A percentile compares a stretch with the other conserved stretches of the same genome.
phyloP scores from a whole-genome alignment of 768 basidiomycete genomes.

The Gloeopeniophorella convolvens region DNA sequence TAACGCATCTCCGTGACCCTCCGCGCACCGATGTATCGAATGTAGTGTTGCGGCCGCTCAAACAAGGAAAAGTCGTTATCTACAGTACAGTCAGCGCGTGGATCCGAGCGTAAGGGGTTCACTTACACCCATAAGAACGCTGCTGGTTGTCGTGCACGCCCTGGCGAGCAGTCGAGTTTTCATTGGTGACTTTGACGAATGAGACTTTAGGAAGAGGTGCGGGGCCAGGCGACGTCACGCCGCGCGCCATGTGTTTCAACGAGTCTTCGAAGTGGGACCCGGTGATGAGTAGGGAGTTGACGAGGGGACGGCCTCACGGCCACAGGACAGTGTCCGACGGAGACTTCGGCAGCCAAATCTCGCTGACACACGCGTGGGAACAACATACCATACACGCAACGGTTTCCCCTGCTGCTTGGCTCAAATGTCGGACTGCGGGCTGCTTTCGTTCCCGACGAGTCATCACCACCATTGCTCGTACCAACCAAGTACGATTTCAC shows the following conservation, averaged over 20 bases:
- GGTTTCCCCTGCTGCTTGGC: too few species aligned
- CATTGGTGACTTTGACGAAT: slow-evolving; percentile 60
- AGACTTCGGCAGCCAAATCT: too few species aligned
- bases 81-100: slow-evolving; percentile 26
- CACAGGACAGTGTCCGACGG: too few species aligned
- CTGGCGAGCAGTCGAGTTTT: slow-evolving; percentile 49
- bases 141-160: slow-evolving; percentile 61
- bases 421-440: too few species aligned
- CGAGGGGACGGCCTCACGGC: too few species aligned
- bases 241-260: slow-evolving; percentile 41
- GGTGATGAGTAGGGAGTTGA: too few species aligned
- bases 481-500: too few species aligned
- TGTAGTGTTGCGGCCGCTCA: slow-evolving; percentile 74
- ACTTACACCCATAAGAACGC: slow-evolving; percentile 69
- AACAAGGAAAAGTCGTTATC: slow-evolving; percentile 69
- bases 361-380: too few species aligned
- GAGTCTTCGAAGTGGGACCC: too few species aligned
- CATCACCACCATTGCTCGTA: too few species aligned
- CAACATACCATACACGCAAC: too few species aligned
- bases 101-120: neutral
- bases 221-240: slow-evolving; percentile 33
- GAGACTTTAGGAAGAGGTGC: slow-evolving; percentile 55
- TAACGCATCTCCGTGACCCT: neutral
- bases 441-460: too few species aligned
- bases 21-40: slow-evolving; percentile 77